These are phyloP conservation scores for Coemansia sp. DNA, from an alignment of 192 early-diverging fungal genomes.

Conservation along the genomic window DNA sequence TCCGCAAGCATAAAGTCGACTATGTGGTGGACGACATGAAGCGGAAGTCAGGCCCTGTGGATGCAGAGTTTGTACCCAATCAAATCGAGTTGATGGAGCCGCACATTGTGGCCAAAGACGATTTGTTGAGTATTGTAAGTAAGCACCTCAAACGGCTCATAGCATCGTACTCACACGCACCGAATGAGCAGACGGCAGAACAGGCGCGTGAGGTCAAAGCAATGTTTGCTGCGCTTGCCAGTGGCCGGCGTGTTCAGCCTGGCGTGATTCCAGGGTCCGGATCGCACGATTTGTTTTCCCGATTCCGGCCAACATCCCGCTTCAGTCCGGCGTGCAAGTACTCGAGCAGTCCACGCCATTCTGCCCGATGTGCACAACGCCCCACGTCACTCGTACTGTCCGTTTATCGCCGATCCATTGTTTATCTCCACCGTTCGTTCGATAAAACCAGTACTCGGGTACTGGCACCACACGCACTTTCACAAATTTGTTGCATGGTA, in stretches of 20 bases:
- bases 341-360: conserved; percentile 11
- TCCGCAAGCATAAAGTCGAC: conserved; percentile 37
- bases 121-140: neutral
- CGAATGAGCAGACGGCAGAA: neutral
- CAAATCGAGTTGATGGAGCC: neutral
- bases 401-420: conserved; percentile 11
- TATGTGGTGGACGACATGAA: conserved; percentile 11
- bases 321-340: neutral
- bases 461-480: conserved; percentile 22
- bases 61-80: conserved; percentile 9
- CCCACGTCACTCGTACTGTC: conserved; percentile 18
- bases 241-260: neutral
- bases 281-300: conserved; percentile 24
- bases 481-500: conserved; percentile 37
- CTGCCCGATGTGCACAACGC: conserved; percentile 2
- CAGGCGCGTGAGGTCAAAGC: neutral
- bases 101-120: neutral
- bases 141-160: neutral
- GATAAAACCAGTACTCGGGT: conserved; percentile 1
- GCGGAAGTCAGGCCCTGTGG: neutral
- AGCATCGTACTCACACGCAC: neutral
- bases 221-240: neutral
- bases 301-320: conserved; percentile 23
- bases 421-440: conserved; percentile 8
- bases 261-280: neutral